phyloP scores from a whole-genome alignment of 495 filamentous ascomycete genomes.

The Staphylotrichum tortipilum region DNA sequence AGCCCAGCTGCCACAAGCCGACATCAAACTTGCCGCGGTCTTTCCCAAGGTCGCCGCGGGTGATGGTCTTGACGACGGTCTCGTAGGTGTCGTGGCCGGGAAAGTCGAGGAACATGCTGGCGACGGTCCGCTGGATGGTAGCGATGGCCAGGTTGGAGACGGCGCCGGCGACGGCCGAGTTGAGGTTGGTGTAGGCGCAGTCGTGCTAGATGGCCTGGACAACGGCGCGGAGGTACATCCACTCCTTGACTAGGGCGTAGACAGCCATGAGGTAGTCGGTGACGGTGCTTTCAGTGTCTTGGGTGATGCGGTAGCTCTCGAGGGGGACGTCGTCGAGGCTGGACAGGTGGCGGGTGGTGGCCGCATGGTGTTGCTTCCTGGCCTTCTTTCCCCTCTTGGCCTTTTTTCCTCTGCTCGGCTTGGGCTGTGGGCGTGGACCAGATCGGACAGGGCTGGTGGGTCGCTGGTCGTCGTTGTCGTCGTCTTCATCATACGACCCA shows the following conservation, averaged over 20 bases:
- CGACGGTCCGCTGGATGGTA: constrained; percentile 29
- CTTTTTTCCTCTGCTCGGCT: constrained; percentile 35
- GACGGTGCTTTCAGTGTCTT: constrained; percentile 4
- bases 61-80: constrained; percentile 30
- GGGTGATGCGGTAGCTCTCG: constrained; percentile 40
- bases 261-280: constrained; percentile 36
- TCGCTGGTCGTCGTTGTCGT: neutral
- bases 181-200: constrained; percentile 37
- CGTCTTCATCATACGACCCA: constrained; percentile 10
- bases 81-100: constrained; percentile 32
- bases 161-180: constrained; percentile 37
- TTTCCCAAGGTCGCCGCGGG: constrained; percentile 28
- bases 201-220: constrained; percentile 38
- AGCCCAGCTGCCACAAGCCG: neutral
- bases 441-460: neutral
- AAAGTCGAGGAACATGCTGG: constrained; percentile 33
- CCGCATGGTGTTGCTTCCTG: neutral
- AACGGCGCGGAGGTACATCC: constrained; percentile 25
- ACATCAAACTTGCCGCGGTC: constrained; percentile 23
- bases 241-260: constrained; percentile 25
- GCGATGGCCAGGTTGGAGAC: constrained; percentile 33
- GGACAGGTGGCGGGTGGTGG: neutral
- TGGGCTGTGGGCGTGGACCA: constrained; percentile 16
- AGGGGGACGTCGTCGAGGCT: constrained; percentile 19
- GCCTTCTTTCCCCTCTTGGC: constrained; percentile 21